These are phyloP conservation scores for Glaciozyma antarctica DNA, from an alignment of 768 basidiomycete species.

Conservation along the genomic window DNA sequence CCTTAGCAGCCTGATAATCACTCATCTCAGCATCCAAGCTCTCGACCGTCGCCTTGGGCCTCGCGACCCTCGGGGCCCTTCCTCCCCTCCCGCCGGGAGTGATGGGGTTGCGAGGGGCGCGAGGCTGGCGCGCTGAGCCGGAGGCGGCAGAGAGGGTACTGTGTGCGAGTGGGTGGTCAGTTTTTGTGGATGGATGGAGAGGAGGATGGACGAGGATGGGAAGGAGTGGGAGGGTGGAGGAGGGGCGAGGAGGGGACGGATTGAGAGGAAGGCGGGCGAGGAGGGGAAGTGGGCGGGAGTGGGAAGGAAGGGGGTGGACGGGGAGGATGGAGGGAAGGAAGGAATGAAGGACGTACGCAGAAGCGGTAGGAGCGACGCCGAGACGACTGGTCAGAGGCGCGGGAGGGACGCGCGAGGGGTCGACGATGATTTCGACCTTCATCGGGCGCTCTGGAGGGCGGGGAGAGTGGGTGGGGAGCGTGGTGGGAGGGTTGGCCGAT, in stretches of 20 bases:
- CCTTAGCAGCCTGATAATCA: constrained; percentile 41
- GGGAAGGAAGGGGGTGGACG: too few relatives aligned
- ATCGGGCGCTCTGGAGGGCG: constrained; percentile 78
- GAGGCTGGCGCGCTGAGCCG: constrained; percentile 8
- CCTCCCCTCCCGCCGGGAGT: constrained; percentile 37
- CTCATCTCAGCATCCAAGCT: constrained; percentile 98
- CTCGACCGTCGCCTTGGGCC: constrained; percentile 69
- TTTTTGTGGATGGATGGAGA: not conserved
- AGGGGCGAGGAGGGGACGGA: too few relatives aligned
- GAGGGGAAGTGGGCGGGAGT: too few relatives aligned
- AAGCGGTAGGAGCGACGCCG: constrained; percentile 44
- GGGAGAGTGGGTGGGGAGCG: not conserved
- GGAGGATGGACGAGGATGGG: not conserved
- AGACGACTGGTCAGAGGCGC: constrained; percentile 72
- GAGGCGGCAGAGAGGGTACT: constrained; percentile 29
- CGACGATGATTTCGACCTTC: constrained; percentile 96
- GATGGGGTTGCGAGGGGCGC: constrained; percentile 5
- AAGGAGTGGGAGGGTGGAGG: too few relatives aligned
- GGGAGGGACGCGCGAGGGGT: constrained; percentile 56
- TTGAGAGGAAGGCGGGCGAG: not conserved
- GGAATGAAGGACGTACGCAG: constrained; percentile 5
- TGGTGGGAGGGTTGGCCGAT: not conserved
- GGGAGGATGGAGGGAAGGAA: not conserved
- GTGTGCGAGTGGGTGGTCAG: constrained; percentile 26
- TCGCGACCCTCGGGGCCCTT: constrained; percentile 42